phyloP scores from a whole-genome alignment of 805 yeast genomes.

The Metschnikowia gelsemii region DNA sequence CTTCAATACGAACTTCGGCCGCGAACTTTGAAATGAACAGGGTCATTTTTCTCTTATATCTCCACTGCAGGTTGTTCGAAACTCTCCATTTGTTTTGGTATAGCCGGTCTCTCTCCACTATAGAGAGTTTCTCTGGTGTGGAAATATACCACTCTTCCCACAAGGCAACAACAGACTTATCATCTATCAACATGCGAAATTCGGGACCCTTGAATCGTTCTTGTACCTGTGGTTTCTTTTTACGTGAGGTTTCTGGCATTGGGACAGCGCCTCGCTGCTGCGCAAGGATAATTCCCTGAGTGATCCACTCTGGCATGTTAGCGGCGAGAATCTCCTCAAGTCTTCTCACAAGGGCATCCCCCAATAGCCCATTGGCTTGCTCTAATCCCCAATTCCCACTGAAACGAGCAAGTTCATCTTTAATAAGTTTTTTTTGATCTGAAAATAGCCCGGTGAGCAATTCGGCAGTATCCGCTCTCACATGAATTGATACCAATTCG shows the following conservation, averaged over 20 bases:
- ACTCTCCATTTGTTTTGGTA: not conserved
- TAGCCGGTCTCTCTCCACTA: not conserved
- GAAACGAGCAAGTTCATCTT: not conserved
- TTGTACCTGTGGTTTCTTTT: not conserved
- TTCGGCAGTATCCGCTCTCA: not conserved
- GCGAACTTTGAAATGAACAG: not conserved
- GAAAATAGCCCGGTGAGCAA: not conserved
- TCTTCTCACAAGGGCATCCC: no score
- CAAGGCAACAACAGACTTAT: not conserved
- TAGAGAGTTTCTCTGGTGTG: not conserved
- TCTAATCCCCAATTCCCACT: no score
- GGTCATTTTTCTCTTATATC: not conserved
- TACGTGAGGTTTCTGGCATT: not conserved
- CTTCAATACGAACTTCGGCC: not conserved
- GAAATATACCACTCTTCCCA: not conserved
- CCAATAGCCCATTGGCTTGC: no score
- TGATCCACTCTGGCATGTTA: no score
- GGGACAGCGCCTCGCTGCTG: not conserved
- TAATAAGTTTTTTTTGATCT: not conserved
- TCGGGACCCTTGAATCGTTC: not conserved
- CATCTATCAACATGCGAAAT: not conserved
- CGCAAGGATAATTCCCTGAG: no score
- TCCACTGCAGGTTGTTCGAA: not conserved
- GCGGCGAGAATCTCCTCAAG: no score
- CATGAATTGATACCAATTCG: not conserved